Evolutionary conservation across 768 basidiomycete species (phyloP).

Genomic region (Termitomyces sp.): DNA sequence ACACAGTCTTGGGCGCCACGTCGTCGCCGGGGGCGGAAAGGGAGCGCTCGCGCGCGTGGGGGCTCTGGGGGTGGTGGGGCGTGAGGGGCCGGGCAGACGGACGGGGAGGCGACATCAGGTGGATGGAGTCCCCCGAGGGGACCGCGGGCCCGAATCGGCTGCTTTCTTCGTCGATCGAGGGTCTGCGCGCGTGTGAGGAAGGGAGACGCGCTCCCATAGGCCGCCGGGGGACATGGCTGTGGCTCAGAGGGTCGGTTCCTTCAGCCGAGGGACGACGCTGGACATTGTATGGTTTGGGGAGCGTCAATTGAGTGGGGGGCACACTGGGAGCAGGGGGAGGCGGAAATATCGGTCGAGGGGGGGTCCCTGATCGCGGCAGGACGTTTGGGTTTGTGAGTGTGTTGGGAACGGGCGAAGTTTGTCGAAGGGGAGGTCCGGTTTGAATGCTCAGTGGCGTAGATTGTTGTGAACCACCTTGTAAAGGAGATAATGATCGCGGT

Average conservation of each 20-base stretch:
- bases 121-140: conserved; percentile 4
- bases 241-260: neutral
- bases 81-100: conserved; percentile 1
- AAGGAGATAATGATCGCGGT: neutral
- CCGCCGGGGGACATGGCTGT: neutral
- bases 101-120: conserved; percentile 6
- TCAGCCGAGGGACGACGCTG: conserved; percentile 2
- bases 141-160: neutral
- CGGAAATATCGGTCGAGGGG: neutral
- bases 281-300: neutral
- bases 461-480: neutral
- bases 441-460: neutral
- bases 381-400: neutral
- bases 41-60: conserved; percentile 7
- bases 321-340: neutral
- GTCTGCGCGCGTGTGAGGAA: neutral
- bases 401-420: neutral
- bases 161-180: neutral
- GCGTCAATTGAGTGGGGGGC: neutral
- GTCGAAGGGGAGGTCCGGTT: too few relatives aligned
- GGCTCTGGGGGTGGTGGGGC: neutral
- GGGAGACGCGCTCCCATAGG: conserved; percentile 1
- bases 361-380: neutral
- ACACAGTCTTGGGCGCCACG: conserved; percentile 3
- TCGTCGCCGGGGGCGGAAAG: conserved; percentile 11